Base-by-base conservation (phyloP, 495 filamentous ascomycete species). In the Xylaria cubensis region DNA sequence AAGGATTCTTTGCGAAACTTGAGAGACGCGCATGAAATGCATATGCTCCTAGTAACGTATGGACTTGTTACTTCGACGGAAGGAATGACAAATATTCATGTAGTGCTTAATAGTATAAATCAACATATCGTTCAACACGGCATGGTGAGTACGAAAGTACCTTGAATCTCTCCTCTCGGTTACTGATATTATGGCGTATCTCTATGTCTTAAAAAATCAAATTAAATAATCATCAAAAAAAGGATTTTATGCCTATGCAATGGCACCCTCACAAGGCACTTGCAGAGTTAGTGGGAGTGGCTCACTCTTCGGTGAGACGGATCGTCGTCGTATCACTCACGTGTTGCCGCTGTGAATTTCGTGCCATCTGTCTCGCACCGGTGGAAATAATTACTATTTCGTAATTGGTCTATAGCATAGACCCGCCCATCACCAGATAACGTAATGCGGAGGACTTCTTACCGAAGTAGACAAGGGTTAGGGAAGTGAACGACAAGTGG, bases 91-190 rank as follows among this genome's bases (percentile, higher is more conserved):
- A n/a, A 13, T 39, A 34, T n/a, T 36, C 56, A 19, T 59, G 32
- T 59, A 36, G 4, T 36, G 26, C 53, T 34, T 9, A 17, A 39
- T 59, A 4, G 4, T 61, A 61, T 8, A 39, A 0, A 39, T 39
- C 32, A n/a, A 19, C n/a, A 36, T 61, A 61, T 32, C 58, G 58
- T 61, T 61, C 58, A 61, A 61, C 58, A 61, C 58, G 58, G 58
- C 39, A 3, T 5, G 21, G 0, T 2, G 34, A 61, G 0, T 0
- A 19, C 34, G 13, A 17, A 4, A 61, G 34, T 61, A 39, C 39
- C 34, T 39, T 32, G 12, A 39, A 21, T 39, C 1, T 9, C 17
- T 39, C 12, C 17, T 3, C 19, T 3, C 17, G 21, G 8, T 19
- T 3, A 21, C 19, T 21, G 7, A 4, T 15, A 32, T 32, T 10